phyloP scores from a whole-genome alignment of 768 basidiomycete genomes.

The Tulasnella sp. region DNA sequence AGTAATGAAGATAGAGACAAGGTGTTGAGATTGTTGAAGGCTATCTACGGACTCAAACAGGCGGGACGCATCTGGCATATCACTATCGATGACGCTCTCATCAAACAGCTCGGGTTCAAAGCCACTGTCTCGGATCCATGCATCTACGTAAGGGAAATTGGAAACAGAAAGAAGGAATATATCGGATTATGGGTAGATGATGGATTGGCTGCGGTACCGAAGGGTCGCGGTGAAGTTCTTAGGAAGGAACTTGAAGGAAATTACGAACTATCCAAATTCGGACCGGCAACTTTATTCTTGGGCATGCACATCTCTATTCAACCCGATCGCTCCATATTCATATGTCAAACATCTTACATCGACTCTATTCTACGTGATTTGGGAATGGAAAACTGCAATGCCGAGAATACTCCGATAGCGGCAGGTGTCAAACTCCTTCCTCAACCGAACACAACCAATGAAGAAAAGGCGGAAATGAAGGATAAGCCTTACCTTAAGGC shows the following conservation, averaged over 20 bases:
- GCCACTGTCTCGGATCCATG: neutral
- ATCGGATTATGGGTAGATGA: no score
- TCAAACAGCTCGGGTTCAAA: slow-evolving; percentile 16
- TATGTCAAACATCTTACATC: slow-evolving; percentile 19
- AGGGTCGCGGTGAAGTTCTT: no score
- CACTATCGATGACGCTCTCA: slow-evolving; percentile 3
- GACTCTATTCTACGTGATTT: slow-evolving; percentile 15
- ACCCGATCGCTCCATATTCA: slow-evolving; percentile 11
- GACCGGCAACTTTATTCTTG: slow-evolving; percentile 14
- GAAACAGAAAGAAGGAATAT: no score
- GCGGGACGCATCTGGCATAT: slow-evolving; percentile 17
- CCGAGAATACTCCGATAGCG: slow-evolving; percentile 19
- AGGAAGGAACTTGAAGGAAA: no score
- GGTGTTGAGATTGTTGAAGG: slow-evolving; percentile 11
- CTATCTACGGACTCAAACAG: slow-evolving; percentile 25
- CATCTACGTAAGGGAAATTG: slow-evolving; percentile 24
- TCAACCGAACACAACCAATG: no score
- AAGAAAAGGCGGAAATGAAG: slow-evolving; percentile 21
- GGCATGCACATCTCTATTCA: slow-evolving; percentile 17
- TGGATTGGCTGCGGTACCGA: no score
- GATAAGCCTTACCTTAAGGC: slow-evolving; percentile 1
- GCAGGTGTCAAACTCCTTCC: slow-evolving; percentile 20
- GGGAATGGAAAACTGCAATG: slow-evolving; percentile 11
- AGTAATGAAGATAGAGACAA: neutral
- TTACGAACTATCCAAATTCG: slow-evolving; percentile 22